Conservation (phyloP, 1,284 basidiomycete genomes). For the Leccinum fallax region DNA sequence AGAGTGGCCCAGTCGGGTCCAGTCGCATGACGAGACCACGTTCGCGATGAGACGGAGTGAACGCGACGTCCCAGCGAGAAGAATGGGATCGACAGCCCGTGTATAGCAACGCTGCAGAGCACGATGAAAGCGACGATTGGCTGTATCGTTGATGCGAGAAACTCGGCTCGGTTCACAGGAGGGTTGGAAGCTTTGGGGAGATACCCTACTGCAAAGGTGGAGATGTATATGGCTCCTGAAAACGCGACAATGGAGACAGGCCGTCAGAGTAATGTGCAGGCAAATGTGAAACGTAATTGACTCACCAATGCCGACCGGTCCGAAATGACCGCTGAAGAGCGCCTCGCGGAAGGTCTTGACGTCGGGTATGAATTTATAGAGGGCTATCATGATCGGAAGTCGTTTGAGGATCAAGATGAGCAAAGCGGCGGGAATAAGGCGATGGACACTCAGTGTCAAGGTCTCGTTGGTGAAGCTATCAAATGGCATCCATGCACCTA, state of each 20-base stretch:
- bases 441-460: conserved; percentile 79
- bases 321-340: conserved; percentile 89
- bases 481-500: conserved; percentile 96
- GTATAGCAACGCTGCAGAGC: conserved; percentile 81
- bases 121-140: conserved; percentile 94
- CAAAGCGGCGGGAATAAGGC: conserved; percentile 81
- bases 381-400: conserved; percentile 78
- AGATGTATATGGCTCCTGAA: conserved; percentile 85
- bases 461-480: conserved; percentile 63
- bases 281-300: conserved; percentile 7
- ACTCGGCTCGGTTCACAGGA: conserved; percentile 61
- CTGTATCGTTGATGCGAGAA: conserved; percentile 77
- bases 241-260: neutral
- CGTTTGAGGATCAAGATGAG: conserved; percentile 79
- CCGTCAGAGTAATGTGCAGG: conserved; percentile 3
- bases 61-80: conserved; percentile 90
- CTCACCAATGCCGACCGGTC: conserved; percentile 86
- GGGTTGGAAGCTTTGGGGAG: conserved; percentile 61
- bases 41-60: conserved; percentile 79
- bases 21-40: conserved; percentile 71
- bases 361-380: conserved; percentile 92
- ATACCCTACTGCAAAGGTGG: conserved; percentile 77
- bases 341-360: conserved; percentile 90
- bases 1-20: conserved; percentile 78
- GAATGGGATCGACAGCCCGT: conserved; percentile 91